Evolutionary conservation across 1,284 basidiomycete species (phyloP), one percentile per base, ranked within the genome.

Genomic region (Coniophora puteana): DNA sequence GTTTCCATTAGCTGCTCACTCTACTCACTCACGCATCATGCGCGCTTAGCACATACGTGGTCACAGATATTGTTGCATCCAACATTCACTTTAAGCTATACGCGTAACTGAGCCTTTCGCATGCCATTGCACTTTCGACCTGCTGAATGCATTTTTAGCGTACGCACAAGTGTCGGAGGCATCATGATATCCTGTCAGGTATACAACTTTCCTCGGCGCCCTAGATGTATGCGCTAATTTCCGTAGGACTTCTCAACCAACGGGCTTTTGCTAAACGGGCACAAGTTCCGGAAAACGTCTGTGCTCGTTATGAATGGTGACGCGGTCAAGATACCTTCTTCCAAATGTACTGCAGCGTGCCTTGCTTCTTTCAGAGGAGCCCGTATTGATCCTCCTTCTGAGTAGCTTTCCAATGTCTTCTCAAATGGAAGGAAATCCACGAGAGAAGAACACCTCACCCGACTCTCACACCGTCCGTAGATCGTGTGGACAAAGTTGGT

Each of bases 221-320:
- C 5, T 28, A 14, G 8, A 35, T 10, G 33, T 35, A 10, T 35
- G 8, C 20, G 8, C 17, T 23, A 6, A 13, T 20, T 36, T 40
- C 21, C 21, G 48, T 50, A 89, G 80, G 89, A 91, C 57, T 27
- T 78, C 14, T 91, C 89, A 1, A 77, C 79, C n/a, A 90, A 90
- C 49, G 89, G 89, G 2, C 65, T 89, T 27, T 57, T 75, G 24
- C 66, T 89, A 38, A 92, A 92, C 53, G 80, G 74, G 0, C 73
- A 83, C 51, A 71, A 72, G 34, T 76, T 89, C 32, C 71, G 72
- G 31, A 81, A 78, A 54, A 66, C 73, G 1, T 76, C 75, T 1
- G 72, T 83, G 17, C 79, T 90, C 38, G 66, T 90, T 5, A 80
- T 83, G 78, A 73, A 90, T 50, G 83, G 84, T 3, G 88, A 90